phyloP scores from a whole-genome alignment of 352 stramenopile species.

The Pythium vanterpoolii region DNA sequence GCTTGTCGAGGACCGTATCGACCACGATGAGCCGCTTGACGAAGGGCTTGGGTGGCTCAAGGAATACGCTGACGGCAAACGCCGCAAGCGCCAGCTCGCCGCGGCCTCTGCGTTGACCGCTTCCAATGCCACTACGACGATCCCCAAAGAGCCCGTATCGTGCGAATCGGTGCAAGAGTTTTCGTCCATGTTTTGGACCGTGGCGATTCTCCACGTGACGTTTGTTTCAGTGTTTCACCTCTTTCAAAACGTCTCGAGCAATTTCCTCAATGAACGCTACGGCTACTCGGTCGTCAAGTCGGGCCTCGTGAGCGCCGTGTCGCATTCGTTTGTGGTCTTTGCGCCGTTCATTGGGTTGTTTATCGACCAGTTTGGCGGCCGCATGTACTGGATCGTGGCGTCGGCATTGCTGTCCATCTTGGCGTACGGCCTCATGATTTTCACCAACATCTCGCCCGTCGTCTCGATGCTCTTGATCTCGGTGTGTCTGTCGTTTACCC shows the following conservation, averaged over 20 bases:
- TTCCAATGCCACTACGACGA: not conserved
- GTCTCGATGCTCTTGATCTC: slow-evolving; percentile 87
- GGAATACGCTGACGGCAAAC: slow-evolving; percentile 67
- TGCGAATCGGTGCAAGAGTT: slow-evolving; percentile 70
- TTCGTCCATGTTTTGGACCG: slow-evolving; percentile 85
- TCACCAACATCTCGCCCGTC: slow-evolving; percentile 69
- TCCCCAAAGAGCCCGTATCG: slow-evolving; percentile 28
- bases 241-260: slow-evolving; percentile 90
- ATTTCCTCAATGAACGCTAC: slow-evolving; percentile 85
- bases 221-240: slow-evolving; percentile 91
- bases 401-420: slow-evolving; percentile 71
- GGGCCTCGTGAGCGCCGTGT: slow-evolving; percentile 75
- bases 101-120: slow-evolving; percentile 14
- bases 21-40: slow-evolving; percentile 51
- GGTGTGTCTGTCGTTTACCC: slow-evolving; percentile 81
- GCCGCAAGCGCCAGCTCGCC: slow-evolving; percentile 40
- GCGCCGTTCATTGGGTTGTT: slow-evolving; percentile 85
- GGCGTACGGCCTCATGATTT: slow-evolving; percentile 84
- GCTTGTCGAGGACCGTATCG: slow-evolving; percentile 61
- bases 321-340: slow-evolving; percentile 80
- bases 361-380: slow-evolving; percentile 87
- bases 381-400: slow-evolving; percentile 76
- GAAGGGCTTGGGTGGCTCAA: slow-evolving; percentile 61
- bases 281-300: slow-evolving; percentile 84
- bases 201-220: slow-evolving; percentile 81